Conservation (phyloP, 2,329 filamentous ascomycete genomes). For the Aureobasidium sp. region DNA sequence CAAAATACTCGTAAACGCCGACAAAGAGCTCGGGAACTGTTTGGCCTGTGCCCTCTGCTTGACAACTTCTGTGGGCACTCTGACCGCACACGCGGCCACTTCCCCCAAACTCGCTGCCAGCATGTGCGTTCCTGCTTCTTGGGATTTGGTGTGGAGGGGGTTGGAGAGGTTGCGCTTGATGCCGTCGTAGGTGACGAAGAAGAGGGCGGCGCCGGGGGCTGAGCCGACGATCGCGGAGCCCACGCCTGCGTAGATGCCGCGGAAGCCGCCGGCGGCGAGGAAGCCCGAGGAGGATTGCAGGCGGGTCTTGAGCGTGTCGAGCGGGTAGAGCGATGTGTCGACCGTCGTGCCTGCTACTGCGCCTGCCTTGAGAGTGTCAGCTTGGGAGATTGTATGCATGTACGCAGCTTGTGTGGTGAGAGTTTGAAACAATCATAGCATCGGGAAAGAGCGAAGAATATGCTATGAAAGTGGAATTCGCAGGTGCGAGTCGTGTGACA, state of each 20-base stretch:
- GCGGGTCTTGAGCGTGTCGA: constrained; percentile 97
- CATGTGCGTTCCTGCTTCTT: constrained; percentile 59
- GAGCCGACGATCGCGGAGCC: constrained; percentile 85
- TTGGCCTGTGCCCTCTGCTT: constrained; percentile 94
- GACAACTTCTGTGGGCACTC: constrained; percentile 92
- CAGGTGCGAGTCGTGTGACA: neutral
- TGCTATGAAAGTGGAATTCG: neutral
- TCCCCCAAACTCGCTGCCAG: constrained; percentile 79
- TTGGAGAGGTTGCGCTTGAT: constrained; percentile 21
- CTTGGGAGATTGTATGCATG: neutral
- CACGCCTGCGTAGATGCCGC: constrained; percentile 86
- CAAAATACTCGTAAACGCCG: constrained; percentile 64
- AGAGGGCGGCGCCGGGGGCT: constrained; percentile 87
- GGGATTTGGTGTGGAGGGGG: neutral
- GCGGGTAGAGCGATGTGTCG: constrained; percentile 91
- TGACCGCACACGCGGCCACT: constrained; percentile 81
- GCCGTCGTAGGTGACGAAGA: constrained; percentile 55
- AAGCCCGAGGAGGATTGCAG: constrained; percentile 78
- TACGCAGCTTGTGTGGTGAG: too few relatives aligned
- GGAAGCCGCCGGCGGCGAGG: constrained; percentile 77
- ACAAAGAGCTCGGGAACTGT: constrained; percentile 63
- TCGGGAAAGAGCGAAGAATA: too few relatives aligned
- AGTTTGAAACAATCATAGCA: too few relatives aligned
- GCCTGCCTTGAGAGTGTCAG: constrained; percentile 54
- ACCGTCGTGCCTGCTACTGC: constrained; percentile 90